Evolutionary conservation across 2,329 filamentous ascomycete genomes (phyloP).

Genomic region (Sporothrix variecibatus): DNA sequence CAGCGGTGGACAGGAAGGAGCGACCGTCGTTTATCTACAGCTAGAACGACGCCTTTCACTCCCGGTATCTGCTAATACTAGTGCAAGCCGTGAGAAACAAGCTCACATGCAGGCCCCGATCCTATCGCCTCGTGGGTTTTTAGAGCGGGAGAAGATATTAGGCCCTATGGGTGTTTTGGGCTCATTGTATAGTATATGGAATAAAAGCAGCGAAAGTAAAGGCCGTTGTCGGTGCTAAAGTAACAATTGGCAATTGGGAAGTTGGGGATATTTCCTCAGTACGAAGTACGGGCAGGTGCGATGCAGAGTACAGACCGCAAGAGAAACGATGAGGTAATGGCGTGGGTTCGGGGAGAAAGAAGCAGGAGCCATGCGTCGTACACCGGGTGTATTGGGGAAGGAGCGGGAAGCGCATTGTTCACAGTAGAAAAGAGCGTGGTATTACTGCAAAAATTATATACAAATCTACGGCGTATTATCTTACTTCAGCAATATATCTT

Average conservation of each 20-base stretch:
- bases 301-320: neutral
- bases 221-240: neutral
- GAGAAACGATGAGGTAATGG: slow-evolving; percentile 15
- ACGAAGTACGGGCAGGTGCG: slow-evolving; percentile 1
- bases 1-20: slow-evolving; percentile 4
- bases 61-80: neutral
- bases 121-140: neutral
- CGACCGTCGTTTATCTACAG: neutral
- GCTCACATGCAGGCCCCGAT: neutral
- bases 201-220: neutral
- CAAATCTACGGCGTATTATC: neutral
- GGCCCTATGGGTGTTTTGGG: neutral
- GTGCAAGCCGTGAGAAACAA: slow-evolving; percentile 9
- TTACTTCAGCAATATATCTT: neutral
- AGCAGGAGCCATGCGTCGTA: slow-evolving; percentile 9
- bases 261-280: neutral
- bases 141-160: neutral
- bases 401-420: neutral
- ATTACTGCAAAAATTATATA: neutral
- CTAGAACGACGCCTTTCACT: neutral
- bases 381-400: slow-evolving; percentile 5
- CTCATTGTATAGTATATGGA: neutral
- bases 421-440: neutral
- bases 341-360: slow-evolving; percentile 29
- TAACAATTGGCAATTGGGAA: neutral